These are phyloP conservation scores for Peronospora destructor DNA, from an alignment of 352 stramenopile genomes.

Conservation along the genomic window DNA sequence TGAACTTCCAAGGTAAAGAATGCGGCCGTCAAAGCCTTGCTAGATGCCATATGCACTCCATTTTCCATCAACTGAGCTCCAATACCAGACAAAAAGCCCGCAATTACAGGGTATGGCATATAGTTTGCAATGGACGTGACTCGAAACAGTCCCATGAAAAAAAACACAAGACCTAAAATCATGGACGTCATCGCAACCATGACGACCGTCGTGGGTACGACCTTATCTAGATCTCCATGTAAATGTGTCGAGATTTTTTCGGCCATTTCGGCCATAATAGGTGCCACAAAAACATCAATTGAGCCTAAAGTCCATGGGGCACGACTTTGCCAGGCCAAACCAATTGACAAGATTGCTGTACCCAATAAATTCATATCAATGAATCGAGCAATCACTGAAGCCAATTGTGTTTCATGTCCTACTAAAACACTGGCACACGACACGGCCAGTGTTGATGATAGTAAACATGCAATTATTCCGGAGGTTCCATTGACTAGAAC, in stretches of 20 bases:
- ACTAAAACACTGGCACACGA: conserved; percentile 77
- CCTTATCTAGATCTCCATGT: conserved; percentile 47
- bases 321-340: conserved; percentile 66
- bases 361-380: conserved; percentile 83
- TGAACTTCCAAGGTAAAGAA: conserved; percentile 61
- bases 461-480: conserved; percentile 67
- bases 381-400: conserved; percentile 59
- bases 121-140: conserved; percentile 80
- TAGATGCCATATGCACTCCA: conserved; percentile 70
- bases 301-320: conserved; percentile 69
- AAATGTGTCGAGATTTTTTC: conserved; percentile 55
- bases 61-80: conserved; percentile 73
- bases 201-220: conserved; percentile 65
- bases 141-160: conserved; percentile 58
- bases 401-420: conserved; percentile 52
- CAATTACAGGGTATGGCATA: conserved; percentile 80
- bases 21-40: conserved; percentile 37
- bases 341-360: conserved; percentile 56
- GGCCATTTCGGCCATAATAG: conserved; percentile 70
- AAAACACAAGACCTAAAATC: conserved; percentile 55
- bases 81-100: conserved; percentile 74
- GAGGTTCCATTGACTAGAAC: conserved; percentile 64
- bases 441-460: conserved; percentile 71
- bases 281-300: conserved; percentile 76
- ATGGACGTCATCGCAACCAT: conserved; percentile 67